Conservation (phyloP, 2,329 filamentous ascomycete genomes). For the Grosmannia huntii region DNA sequence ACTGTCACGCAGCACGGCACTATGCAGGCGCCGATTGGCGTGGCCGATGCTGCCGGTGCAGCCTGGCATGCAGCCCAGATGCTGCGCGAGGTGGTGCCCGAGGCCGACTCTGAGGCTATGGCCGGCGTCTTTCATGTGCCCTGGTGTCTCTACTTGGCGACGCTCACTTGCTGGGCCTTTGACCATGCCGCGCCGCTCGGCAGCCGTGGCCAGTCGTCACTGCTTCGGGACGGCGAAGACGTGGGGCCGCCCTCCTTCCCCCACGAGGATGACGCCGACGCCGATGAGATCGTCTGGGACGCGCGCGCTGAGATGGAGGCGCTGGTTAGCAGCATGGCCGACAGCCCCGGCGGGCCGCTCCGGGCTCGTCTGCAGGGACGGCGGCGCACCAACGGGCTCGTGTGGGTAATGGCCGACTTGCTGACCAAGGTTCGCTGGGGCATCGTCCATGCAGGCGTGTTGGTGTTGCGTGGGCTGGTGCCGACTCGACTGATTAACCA, state of each 20-base stretch:
- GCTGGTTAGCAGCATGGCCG: conserved; percentile 3
- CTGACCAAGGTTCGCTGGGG: conserved; percentile 11
- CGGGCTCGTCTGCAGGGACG: neutral
- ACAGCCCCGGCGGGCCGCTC: neutral
- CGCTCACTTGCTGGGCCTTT: conserved; percentile 11
- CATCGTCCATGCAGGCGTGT: conserved; percentile 10
- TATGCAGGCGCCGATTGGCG: neutral
- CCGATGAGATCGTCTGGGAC: conserved; percentile 11
- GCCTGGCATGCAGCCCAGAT: conserved; percentile 9
- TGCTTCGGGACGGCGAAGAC: neutral
- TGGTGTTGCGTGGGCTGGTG: conserved; percentile 9
- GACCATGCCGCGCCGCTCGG: conserved; percentile 2
- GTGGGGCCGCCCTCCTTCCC: neutral
- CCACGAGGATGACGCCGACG: neutral
- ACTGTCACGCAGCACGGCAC: neutral
- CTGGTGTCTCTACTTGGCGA: conserved; percentile 11
- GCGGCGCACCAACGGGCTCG: conserved; percentile 4
- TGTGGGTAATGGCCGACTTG: conserved; percentile 11
- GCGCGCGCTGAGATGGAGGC: conserved; percentile 6
- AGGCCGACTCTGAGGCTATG: conserved; percentile 8
- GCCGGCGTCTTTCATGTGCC: conserved; percentile 11
- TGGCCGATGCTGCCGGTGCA: neutral
- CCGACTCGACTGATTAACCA: conserved; percentile 9
- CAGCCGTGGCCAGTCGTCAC: neutral
- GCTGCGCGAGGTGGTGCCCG: conserved; percentile 3